Evolutionary conservation across 305 asterid species (phyloP), one percentile per base, ranked within the genome.

Genomic region (Fraxinus sp.): DNA sequence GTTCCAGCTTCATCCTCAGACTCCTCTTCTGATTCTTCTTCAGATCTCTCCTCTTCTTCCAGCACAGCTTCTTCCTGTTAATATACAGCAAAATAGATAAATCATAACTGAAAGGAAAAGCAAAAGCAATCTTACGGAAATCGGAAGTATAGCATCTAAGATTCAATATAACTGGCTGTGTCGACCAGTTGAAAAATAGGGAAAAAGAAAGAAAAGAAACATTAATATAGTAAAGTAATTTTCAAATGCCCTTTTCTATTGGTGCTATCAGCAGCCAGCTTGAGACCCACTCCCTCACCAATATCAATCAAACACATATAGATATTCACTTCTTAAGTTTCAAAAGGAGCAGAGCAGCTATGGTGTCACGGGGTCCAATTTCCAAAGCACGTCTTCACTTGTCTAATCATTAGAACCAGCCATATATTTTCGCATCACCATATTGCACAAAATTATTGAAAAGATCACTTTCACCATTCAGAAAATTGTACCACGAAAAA

Each of bases 21-120:
- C 82, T 90, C 97, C 89, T 92, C 97, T 84, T 89, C 97, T 64
- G 93, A 93, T 86, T 93, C 93, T 16, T 85, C 81, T 62, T 91
- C 97, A 52, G 94, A 91, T 68, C 77, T 83, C 89, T 89, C 97
- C 1, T 91, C 94, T 82, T 94, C 94, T 84, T 86, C 92, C 30
- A 62, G 86, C 82, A 83, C 92, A 77, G 89, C 93, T 84, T 43
- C 94, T 86, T 89, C 97, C 97, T 93, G 82, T 74, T 18, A 75
- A 55, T 62, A 22, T 26, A 49, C 20, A 35, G 70, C 24, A 66
- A 39, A 20, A 39, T 28, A 79, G 1, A 66, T 5, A 13, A 30
- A 80, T 57, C 18, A 14, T 66, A 26, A 62, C 32, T 16, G 76
- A 9, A 11, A 62, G 24, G 71, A 49, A 49, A 49, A 49, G 26